phyloP scores from a whole-genome alignment of 2,329 filamentous ascomycete genomes.

The Bipolaris oryzae region DNA sequence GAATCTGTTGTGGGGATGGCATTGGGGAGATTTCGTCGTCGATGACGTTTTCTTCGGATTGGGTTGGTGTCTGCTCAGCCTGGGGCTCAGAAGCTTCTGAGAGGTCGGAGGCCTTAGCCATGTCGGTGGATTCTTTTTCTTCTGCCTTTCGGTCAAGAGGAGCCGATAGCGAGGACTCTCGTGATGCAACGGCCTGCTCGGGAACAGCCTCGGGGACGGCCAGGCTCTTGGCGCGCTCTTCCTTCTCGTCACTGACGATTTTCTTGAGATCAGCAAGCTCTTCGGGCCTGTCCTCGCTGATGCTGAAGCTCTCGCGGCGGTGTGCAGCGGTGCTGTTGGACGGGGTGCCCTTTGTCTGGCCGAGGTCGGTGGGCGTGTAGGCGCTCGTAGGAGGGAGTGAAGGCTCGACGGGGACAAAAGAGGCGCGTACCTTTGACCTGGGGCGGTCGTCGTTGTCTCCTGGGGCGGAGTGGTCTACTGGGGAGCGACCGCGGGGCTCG shows the following conservation, averaged over 20 bases:
- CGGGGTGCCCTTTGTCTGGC: slow-evolving; percentile 34
- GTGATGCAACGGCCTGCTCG: slow-evolving; percentile 51
- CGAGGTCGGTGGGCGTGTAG: slow-evolving; percentile 37
- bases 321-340: slow-evolving; percentile 40
- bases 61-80: slow-evolving; percentile 2
- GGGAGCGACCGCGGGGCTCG: slow-evolving; percentile 54
- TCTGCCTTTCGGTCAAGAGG: slow-evolving; percentile 36
- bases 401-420: slow-evolving; percentile 55
- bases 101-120: slow-evolving; percentile 44
- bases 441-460: slow-evolving; percentile 43
- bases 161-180: slow-evolving; percentile 46
- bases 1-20: background rate
- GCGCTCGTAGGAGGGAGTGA: slow-evolving; percentile 5
- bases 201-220: slow-evolving; percentile 49
- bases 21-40: slow-evolving; percentile 3
- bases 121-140: slow-evolving; percentile 31
- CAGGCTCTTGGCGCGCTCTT: slow-evolving; percentile 46
- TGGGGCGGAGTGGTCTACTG: slow-evolving; percentile 40
- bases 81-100: slow-evolving; percentile 26
- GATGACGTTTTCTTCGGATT: slow-evolving; percentile 7
- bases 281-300: slow-evolving; percentile 44
- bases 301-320: slow-evolving; percentile 52
- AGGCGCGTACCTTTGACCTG: slow-evolving; percentile 54
- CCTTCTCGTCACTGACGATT: slow-evolving; percentile 49
- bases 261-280: slow-evolving; percentile 48